Base-by-base conservation (phyloP, 225 moss, liverwort and hornwort species). In the Bryoerythrophyllum caledonicum region DNA sequence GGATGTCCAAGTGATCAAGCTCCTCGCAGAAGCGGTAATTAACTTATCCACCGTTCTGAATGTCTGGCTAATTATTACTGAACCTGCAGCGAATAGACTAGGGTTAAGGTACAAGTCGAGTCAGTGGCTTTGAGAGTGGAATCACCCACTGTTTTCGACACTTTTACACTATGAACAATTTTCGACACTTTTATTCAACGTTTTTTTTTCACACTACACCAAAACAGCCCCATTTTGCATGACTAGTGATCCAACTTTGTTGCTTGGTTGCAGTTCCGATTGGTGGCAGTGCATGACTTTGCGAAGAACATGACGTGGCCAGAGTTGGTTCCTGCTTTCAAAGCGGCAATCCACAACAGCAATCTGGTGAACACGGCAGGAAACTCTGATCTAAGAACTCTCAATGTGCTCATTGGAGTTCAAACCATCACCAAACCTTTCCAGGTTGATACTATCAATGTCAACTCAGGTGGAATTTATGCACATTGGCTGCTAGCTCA, bases 391-490 rank as follows among this genome's bases (percentile, higher is more conserved):
- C 82, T 95, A 68, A 93, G 86, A 80, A 95, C 95, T 19, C 82
- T 91, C 19, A 95, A 95, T 79, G 93, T 91, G 38, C 84, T 95
- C 26, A 91, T 91, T 43, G 87, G 87, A 24, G 84, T 95, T 51
- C 95, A 95, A 82, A 93, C 95, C 21, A 81, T 95, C 35, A 87
- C 78, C 74, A 95, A 95, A 80, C 93, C 93, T 70, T 95, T 95
- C 79, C 95, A 95, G 93, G 95, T 95, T 41, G 4, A 3, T 3
- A 48, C 46, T 59, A 49, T 58, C 51, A 59, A 67, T 56, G n/a
- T 58, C 16, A 58, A n/a, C 30, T 40, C 51, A 38, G 7, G 20
- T 49, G 46, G 5, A 46, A 46, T 46, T 16, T 16, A 1, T 46
- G 16, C 4, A 4, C 41, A 12, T 52, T 12, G 40, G 46, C 4